phyloP scores from a whole-genome alignment of 495 filamentous ascomycete genomes.

The Daldinia childiae region DNA sequence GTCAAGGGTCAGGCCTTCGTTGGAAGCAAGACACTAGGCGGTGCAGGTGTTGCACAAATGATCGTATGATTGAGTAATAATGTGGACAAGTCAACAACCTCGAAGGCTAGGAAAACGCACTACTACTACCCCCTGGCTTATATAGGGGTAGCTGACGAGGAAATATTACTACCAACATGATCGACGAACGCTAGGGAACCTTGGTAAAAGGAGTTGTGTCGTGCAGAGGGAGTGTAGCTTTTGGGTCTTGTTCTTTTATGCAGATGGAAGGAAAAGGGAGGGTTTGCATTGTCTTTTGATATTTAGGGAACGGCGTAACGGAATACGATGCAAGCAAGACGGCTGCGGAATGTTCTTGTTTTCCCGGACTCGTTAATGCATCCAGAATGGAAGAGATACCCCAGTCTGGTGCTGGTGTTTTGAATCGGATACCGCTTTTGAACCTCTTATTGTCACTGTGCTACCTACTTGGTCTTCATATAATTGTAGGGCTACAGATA shows the following conservation, averaged over 20 bases:
- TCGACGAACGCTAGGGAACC: conserved; percentile 20
- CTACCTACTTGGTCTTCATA: conserved; percentile 8
- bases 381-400: conserved; percentile 43
- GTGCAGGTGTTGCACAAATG: conserved; percentile 96
- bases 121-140: background rate
- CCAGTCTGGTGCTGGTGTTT: conserved; percentile 40
- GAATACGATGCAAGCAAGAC: conserved; percentile 40
- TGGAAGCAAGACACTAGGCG: conserved; percentile 95
- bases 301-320: conserved; percentile 41
- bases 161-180: conserved; percentile 13
- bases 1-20: conserved; percentile 94
- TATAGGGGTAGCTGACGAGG: conserved; percentile 13
- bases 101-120: conserved; percentile 5
- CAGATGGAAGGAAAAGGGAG: conserved; percentile 26
- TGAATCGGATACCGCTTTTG: conserved; percentile 19
- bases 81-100: background rate
- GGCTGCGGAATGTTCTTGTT: conserved; percentile 41
- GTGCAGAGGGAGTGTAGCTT: conserved; percentile 13
- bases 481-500: background rate
- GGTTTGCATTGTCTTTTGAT: conserved; percentile 32
- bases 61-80: conserved; percentile 73
- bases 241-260: conserved; percentile 22
- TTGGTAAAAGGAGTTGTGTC: conserved; percentile 27
- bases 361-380: conserved; percentile 27
- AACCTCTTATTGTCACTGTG: conserved; percentile 9